Base-by-base conservation (phyloP, 768 basidiomycete genomes). In the Boletus reticulatus region DNA sequence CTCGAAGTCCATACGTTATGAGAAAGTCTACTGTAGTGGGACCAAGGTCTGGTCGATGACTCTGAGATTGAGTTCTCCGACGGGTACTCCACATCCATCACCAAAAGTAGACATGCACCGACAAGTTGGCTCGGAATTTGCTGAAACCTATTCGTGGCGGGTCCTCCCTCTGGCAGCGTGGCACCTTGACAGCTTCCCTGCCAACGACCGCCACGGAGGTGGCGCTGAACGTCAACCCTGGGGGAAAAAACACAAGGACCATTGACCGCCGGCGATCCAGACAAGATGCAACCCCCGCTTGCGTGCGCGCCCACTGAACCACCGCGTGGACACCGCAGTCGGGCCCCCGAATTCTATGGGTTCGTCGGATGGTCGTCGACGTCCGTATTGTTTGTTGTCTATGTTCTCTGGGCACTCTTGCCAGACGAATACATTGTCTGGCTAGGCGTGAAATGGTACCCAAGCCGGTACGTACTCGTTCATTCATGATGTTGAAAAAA, bases 331-430 rank as follows among this genome's bases (percentile, higher is more conserved):
- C 67, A 73, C 56, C 82, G 81, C 57, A 87, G 84, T 67, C 84
- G 88, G 10, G 88, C 89, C 13, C 80, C 88, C 42, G 92, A 94
- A 72, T 88, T 93, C 64, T 92, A 93, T 62, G 92, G 93, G n/a
- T 94, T 94, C 67, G 89, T 89, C 6, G 89, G 89, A 16, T 90
- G 85, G 87, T 84, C 85, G 10, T 84, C 84, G 0, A 93, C 93
- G 0, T 84, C 81, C 49, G 72, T 92, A 27, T 71, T 84, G 3
- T 94, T 88, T 65, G 69, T 81, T 50, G 63, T 89, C 24, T 93
- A 88, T 67, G 64, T 92, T 34, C 73, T 92, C 7, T 94, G 92
- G 92, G 89, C 87, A 1, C 68, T 93, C 37, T 75, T 91, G 14
- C 92, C 92, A 6, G 88, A 92, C 66, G 75, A 78, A 32, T 84